Evolutionary conservation across 2,329 filamentous ascomycete species (phyloP).

Genomic region (Dactylellina parvicollis): DNA sequence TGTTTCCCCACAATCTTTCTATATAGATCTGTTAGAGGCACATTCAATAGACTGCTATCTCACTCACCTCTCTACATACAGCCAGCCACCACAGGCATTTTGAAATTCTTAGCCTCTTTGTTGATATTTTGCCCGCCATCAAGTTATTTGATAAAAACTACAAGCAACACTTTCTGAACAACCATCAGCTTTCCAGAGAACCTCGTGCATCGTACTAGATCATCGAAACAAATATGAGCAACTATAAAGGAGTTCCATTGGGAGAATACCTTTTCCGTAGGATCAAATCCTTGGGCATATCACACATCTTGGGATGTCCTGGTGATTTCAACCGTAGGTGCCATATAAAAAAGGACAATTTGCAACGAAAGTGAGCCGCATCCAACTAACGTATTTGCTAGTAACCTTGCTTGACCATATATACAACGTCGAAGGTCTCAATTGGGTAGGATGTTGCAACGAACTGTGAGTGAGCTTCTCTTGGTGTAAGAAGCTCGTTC

Average conservation of each 20-base stretch:
- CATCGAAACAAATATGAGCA: conserved; percentile 28
- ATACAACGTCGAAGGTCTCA: conserved; percentile 59
- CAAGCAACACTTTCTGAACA: too few relatives aligned
- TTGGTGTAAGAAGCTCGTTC: not conserved
- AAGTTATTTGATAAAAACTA: too few relatives aligned
- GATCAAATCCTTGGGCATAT: conserved; percentile 57
- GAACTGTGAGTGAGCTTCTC: conserved; percentile 56
- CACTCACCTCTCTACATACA: too few relatives aligned
- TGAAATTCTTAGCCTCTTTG: too few relatives aligned
- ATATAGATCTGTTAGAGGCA: not conserved
- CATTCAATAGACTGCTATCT: too few relatives aligned
- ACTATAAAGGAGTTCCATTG: conserved; percentile 56
- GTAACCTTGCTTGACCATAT: conserved; percentile 60
- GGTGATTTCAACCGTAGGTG: conserved; percentile 59
- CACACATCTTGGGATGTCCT: conserved; percentile 59
- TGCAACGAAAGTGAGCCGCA: too few relatives aligned
- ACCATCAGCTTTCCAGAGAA: too few relatives aligned
- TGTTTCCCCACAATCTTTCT: conserved; percentile 22
- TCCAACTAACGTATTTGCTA: too few relatives aligned
- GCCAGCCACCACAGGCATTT: too few relatives aligned
- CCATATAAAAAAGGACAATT: too few relatives aligned
- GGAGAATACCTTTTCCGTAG: conserved; percentile 58
- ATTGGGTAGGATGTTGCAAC: conserved; percentile 61
- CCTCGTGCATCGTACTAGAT: not conserved
- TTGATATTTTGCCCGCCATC: too few relatives aligned